These are phyloP conservation scores for Lepidium aucheri DNA, from an alignment of 345 rosid species.

Conservation along the genomic window DNA sequence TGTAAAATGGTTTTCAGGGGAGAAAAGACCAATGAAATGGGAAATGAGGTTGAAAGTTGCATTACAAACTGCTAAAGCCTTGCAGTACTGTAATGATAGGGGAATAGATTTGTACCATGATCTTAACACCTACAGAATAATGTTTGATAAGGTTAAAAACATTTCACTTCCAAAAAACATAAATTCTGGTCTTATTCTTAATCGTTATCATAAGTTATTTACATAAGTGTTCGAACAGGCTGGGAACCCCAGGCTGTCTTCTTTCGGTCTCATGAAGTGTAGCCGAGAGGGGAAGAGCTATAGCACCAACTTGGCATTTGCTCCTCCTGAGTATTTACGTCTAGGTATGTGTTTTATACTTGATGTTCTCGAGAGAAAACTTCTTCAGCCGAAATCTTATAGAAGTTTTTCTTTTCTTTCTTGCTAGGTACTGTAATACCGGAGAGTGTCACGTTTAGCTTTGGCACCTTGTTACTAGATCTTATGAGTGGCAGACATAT, in stretches of 20 bases:
- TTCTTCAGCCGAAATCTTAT: constrained; percentile 6
- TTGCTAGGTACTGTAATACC: constrained; percentile 78
- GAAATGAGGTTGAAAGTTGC: constrained; percentile 93
- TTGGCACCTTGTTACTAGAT: constrained; percentile 90
- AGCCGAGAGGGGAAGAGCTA: constrained; percentile 94
- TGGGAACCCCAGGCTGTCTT: constrained; percentile 87
- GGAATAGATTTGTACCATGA: constrained; percentile 90
- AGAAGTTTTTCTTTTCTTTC: neutral
- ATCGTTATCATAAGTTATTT: neutral
- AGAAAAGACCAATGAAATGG: constrained; percentile 97
- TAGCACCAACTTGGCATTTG: constrained; percentile 92
- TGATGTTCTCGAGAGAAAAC: neutral
- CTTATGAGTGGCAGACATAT: constrained; percentile 97
- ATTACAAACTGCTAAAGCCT: constrained; percentile 67
- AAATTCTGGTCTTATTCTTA: neutral
- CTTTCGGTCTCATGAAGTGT: constrained; percentile 95
- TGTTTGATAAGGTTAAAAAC: constrained; percentile 65
- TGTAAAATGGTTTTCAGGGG: constrained; percentile 48
- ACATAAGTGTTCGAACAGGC: constrained; percentile 36
- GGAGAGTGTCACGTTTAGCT: constrained; percentile 95
- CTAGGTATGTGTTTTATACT: constrained; percentile 38
- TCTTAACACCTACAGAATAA: constrained; percentile 84
- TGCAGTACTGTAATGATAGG: constrained; percentile 73
- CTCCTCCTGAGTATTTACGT: constrained; percentile 94
- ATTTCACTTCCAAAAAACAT: neutral